phyloP scores from a whole-genome alignment of 2,329 filamentous ascomycete genomes.

The Trichophaea hybrida region DNA sequence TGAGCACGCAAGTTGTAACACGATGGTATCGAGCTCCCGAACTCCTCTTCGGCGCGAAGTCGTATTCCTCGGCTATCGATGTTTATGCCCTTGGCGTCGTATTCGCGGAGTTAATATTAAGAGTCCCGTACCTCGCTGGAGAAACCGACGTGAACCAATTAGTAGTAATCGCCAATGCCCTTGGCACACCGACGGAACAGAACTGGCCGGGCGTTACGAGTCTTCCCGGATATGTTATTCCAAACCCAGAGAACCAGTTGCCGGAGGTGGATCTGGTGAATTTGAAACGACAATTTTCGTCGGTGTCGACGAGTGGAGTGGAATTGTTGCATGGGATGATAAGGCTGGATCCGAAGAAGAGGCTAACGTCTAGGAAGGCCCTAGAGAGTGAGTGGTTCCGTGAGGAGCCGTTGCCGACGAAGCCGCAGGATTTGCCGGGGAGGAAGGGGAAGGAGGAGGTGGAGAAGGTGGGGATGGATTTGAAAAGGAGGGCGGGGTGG shows the following conservation, averaged over 20 bases:
- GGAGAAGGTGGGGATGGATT: slow-evolving; percentile 65
- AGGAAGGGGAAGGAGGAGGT: slow-evolving; percentile 50
- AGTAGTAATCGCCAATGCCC: slow-evolving; percentile 63
- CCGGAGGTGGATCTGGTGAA: slow-evolving; percentile 51
- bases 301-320: slow-evolving; percentile 66
- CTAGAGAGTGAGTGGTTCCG: slow-evolving; percentile 79
- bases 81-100: slow-evolving; percentile 89
- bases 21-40: slow-evolving; percentile 94
- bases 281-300: slow-evolving; percentile 64
- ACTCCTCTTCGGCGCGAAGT: slow-evolving; percentile 74
- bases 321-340: slow-evolving; percentile 80
- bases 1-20: slow-evolving; percentile 93
- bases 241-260: slow-evolving; percentile 42
- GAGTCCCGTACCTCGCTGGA: slow-evolving; percentile 69
- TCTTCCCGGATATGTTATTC: slow-evolving; percentile 65
- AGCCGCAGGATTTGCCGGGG: slow-evolving; percentile 64
- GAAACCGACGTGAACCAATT: slow-evolving; percentile 79
- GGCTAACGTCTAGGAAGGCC: slow-evolving; percentile 62
- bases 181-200: slow-evolving; percentile 84
- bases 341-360: slow-evolving; percentile 68
- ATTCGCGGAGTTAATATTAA: slow-evolving; percentile 76
- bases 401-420: slow-evolving; percentile 66
- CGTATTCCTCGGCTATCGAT: slow-evolving; percentile 84
- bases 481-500: slow-evolving; percentile 61
- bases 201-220: slow-evolving; percentile 87